A percentile compares a stretch with the other conserved stretches of the same genome.
Conservation (phyloP, 768 basidiomycete species). For the Hericium alpestre region DNA sequence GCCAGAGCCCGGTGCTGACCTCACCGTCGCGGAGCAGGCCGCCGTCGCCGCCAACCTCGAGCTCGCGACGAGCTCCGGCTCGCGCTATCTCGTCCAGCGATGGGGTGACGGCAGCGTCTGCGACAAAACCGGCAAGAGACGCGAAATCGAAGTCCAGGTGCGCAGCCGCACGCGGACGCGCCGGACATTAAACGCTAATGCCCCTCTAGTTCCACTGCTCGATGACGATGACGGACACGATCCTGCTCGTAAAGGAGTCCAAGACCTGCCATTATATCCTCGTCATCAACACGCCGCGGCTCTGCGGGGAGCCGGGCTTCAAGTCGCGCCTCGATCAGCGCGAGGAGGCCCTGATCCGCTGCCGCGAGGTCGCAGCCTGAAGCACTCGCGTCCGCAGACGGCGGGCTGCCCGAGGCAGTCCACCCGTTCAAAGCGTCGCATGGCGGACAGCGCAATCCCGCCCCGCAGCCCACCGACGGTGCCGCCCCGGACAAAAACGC, state of each 20-base stretch:
- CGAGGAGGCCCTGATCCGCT: slow-evolving; percentile 63
- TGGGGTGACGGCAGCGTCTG: slow-evolving; percentile 89
- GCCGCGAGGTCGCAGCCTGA: slow-evolving; percentile 51
- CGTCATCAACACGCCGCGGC: slow-evolving; percentile 87
- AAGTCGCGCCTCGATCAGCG: slow-evolving; percentile 57
- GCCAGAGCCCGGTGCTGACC: slow-evolving; percentile 46
- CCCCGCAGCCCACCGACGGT: slow-evolving; percentile 5
- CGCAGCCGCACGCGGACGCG: slow-evolving; percentile 11
- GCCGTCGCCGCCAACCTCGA: slow-evolving; percentile 63
- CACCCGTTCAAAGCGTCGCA: slow-evolving; percentile 29
- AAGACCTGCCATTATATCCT: slow-evolving; percentile 91
- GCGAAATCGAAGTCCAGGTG: slow-evolving; percentile 94
- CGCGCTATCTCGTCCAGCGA: slow-evolving; percentile 84
- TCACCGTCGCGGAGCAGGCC: slow-evolving; percentile 55
- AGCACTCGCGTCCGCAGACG: slow-evolving; percentile 17
- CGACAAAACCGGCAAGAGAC: slow-evolving; percentile 79
- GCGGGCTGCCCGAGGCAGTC: slow-evolving; percentile 37
- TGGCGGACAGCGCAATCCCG: background rate
- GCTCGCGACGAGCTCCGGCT: slow-evolving; percentile 68
- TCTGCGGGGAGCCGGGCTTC: slow-evolving; percentile 91
- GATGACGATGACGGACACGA: slow-evolving; percentile 85
- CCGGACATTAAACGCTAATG: too few species aligned
- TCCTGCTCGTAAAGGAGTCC: slow-evolving; percentile 86
- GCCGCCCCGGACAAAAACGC: background rate
- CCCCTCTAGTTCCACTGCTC: slow-evolving; percentile 78